Base-by-base conservation (phyloP, 164 flowering plant species). In the Stephania cephalantha region DNA sequence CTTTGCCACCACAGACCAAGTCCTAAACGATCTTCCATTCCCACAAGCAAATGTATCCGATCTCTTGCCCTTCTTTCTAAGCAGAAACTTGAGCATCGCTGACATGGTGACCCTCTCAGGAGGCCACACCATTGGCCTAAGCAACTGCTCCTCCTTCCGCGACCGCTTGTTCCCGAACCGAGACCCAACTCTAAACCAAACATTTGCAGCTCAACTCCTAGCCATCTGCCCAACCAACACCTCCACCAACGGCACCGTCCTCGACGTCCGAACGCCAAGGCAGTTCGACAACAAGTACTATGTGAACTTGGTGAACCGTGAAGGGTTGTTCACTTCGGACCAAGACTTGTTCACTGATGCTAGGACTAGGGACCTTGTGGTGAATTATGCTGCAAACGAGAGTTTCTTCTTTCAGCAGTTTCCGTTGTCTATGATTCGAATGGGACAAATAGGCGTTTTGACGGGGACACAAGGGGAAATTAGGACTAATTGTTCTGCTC, bases 251-350 rank as follows among this genome's bases (percentile, higher is more conserved):
- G 83, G 84, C 35, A 83, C 85, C 0, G 75, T 70, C 6, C 29
- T 81, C 9, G 92, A 87, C 71, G 68, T 86, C 31, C 80, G 86
- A 45, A 66, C 83, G 20, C 90, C 91, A 0, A 83, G 84, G 74
- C 25, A 3, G 20, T 90, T 90, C 71, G 92, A 90, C 78, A 89
- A 87, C 78, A 86, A 84, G 82, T 88, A 90, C 84, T 89, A 85
- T 68, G 87, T 87, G 0, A 81, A 89, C 65, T 86, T 90, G 61
- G 77, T 86, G 88, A 86, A 89, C 72, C 81, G 88, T 0, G 84
- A 87, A 65, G 92, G 92, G 2, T 77, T 90, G 25, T 89, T 90
- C 78, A 85, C 85, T 1, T 89, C 90, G 1, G 94, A 90, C 79
- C 89, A 88, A 48, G 90, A 85, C 52, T 72, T 90, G 82, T 85